Evolutionary conservation across 108 stramenopile genomes (phyloP).

Genomic region (Nannochloropsis salina): DNA sequence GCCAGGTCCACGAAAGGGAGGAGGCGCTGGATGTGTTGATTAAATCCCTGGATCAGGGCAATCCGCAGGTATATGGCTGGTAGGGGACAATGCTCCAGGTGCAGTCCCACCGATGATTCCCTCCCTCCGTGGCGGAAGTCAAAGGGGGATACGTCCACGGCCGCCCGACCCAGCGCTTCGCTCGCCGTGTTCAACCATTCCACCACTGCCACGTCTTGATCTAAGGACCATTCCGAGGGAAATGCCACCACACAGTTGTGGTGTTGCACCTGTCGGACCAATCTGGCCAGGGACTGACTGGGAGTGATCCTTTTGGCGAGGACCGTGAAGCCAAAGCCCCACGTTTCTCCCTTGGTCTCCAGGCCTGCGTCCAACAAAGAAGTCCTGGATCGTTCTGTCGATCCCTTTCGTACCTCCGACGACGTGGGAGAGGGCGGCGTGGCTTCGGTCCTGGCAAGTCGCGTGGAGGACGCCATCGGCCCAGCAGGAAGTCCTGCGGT

Average conservation of each 20-base stretch:
- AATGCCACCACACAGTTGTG: not conserved
- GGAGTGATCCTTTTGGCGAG: not conserved
- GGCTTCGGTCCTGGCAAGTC: not conserved
- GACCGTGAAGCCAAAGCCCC: not conserved
- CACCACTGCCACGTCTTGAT: not conserved
- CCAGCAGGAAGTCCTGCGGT: not conserved
- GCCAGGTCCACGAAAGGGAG: not conserved
- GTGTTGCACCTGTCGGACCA: not conserved
- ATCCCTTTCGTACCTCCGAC: not conserved
- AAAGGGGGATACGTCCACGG: not conserved
- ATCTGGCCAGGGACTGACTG: not conserved
- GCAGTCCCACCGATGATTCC: not conserved
- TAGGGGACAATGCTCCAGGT: not conserved
- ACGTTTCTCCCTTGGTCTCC: not conserved
- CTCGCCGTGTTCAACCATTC: not conserved
- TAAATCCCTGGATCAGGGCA: not conserved
- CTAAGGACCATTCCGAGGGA: not conserved
- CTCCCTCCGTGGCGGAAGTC: not conserved
- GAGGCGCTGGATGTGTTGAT: not conserved
- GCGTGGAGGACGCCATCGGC: not conserved
- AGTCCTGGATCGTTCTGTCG: not conserved
- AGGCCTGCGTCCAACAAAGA: not conserved
- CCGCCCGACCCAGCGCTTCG: not conserved
- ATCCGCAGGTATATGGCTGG: not conserved
- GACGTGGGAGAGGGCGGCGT: not conserved